Evolutionary conservation across 2,329 filamentous ascomycete species (phyloP), one percentile per base, ranked within the genome.

Genomic region (Zelopaecilomyces penicillatus): DNA sequence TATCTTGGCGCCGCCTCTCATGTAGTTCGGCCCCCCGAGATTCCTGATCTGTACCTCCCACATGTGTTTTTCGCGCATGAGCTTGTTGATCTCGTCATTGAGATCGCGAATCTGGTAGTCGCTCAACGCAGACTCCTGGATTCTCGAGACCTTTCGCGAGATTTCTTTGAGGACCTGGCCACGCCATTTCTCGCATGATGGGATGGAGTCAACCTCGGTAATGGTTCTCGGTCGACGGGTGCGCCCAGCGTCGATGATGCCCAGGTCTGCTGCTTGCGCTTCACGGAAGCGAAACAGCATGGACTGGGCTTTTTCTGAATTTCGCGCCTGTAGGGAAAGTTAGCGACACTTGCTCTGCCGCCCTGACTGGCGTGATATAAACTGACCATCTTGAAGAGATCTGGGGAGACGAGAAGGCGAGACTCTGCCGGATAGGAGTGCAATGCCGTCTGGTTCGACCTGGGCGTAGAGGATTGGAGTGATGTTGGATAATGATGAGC

Each of bases 261-360:
- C 91, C 39, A 96, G 78, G 69, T 96, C 90, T 52, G 89, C 88
- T 54, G 91, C 91, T 78, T 97, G 93, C 57, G 91, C 87, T 61
- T 95, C 93, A 65, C 93, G 88, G 75, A 98, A 98, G 75, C 93
- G 91, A 74, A 96, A 98, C 67, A 98, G 91, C 91, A 98, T 98
- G 39, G 90, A 96, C 74, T 98, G 93, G 60, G 93, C 91, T 68
- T 97, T 98, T 77, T 97, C 91, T 38, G 87, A 91, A 68, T 97
- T 96, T 62, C 91, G 91, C 61, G 91, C 90, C 91, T 89, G 7
- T 7, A 36, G 56, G 0, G 0, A n/a, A 28, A 28, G 48, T 56
- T 30, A 57, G 48, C 26, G 11, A 2, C 19, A 27, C 12, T 27
- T 35, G 4, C 9, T 42, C 30, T n/a, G 19, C 19, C 19, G 19